phyloP scores from a whole-genome alignment of 2,329 filamentous ascomycete species.

The Pseudopyricularia javanii region DNA sequence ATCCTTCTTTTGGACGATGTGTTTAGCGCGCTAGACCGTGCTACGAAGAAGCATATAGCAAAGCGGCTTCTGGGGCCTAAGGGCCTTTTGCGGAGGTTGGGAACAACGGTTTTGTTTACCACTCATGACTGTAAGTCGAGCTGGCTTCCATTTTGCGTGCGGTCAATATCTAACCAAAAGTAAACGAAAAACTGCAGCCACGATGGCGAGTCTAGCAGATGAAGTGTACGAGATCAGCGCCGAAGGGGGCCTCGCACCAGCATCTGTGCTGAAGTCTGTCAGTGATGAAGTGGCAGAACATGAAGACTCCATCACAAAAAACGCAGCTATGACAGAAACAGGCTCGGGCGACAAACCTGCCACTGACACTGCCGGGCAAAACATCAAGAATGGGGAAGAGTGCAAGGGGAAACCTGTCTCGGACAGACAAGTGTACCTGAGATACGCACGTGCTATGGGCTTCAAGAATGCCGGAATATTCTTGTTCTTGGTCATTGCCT shows the following conservation, averaged over 20 bases:
- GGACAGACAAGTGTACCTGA: constrained; percentile 5
- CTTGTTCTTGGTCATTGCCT: constrained; percentile 2
- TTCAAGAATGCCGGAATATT: background rate
- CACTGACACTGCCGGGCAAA: background rate
- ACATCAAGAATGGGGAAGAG: background rate
- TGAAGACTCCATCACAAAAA: background rate
- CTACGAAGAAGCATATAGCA: constrained; percentile 12
- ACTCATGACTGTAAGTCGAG: constrained; percentile 8
- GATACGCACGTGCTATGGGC: constrained; percentile 10
- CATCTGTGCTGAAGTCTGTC: background rate
- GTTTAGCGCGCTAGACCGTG: constrained; percentile 20
- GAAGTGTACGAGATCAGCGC: constrained; percentile 18
- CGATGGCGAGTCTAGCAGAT: constrained; percentile 23
- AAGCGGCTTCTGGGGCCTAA: constrained; percentile 6
- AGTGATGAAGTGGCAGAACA: background rate
- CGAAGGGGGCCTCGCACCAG: background rate
- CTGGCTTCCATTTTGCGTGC: background rate
- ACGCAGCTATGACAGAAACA: constrained; percentile 1
- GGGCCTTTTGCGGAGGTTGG: background rate
- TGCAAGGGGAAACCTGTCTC: background rate
- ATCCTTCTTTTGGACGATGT: constrained; percentile 22
- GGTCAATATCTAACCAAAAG: background rate
- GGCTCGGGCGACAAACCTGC: no score
- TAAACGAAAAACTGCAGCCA: constrained; percentile 23
- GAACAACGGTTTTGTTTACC: constrained; percentile 9